Base-by-base conservation (phyloP, 176 grass and related monocot species). In the Oryza rufipogon region DNA sequence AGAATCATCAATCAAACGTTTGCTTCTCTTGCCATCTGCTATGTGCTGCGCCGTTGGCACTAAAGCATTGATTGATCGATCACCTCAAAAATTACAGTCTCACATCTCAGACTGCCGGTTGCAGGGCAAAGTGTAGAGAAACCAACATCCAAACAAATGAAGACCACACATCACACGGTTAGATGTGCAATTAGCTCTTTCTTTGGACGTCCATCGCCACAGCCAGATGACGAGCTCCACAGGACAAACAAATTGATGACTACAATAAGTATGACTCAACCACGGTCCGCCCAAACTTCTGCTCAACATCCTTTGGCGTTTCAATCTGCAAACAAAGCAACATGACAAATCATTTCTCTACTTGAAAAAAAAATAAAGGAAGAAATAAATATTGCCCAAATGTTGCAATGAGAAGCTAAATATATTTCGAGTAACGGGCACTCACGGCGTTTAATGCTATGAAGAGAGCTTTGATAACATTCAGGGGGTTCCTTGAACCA, bases 201-300 rank as follows among this genome's bases (percentile, higher is more conserved):
- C 23, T 49, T 32, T 66, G 58, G 22, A 56, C 54, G 42, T 72
- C 66, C 52, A 39, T 70, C 5, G n/a, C 71, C 28, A 60, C 60
- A 51, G 34, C 80, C 58, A 44, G 58, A 42, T 42, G 41, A 11
- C 19, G 73, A 52, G 0, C 41, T n/a, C 42, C 66, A 52, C 17
- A 19, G 66, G 48, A 79, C 58, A 84, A 36, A 79, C 73, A 78
- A 4, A 41, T 41, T 41, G 39, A 54, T 63, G 7, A 39, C 76
- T 93, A 87, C 83, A 98, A 58, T 13, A 98, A 77, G 64, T 98
- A 98, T 17, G 85, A 92, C 84, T 98, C 96, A 0, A 98, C 96
- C 38, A 98, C 96, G 78, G 96, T 95, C 68, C 96, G 88, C 66
- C 96, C 96, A 75, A 98, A 95, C 81, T 98, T 98, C 93, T 98